Base-by-base conservation (phyloP, 257 asterid species). In the Coffea canephora region DNA sequence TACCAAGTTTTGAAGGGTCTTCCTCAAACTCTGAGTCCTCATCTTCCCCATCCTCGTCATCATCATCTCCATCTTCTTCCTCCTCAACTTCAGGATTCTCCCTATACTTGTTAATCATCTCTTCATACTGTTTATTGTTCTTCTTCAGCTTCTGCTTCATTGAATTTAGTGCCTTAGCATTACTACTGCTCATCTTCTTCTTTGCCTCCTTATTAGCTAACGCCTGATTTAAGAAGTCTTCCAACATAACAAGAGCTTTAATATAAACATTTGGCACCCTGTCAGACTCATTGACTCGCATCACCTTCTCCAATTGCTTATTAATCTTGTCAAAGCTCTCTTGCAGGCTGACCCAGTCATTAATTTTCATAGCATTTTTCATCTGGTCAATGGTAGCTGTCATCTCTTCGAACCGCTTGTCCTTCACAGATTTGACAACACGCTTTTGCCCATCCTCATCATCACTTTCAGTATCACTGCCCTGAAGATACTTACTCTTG, bases 101-200 rank as follows among this genome's bases (percentile, higher is more conserved):
- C 89, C 96, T 87, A 68, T 90, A 90, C 86, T 88, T 89, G 79
- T 82, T 89, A 77, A 96, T 92, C 89, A 84, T 25, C 59, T 96
- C 98, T 87, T 94, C 99, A 52, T 90, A 92, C 78, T 81, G 89
- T 85, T 88, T 92, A 78, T 94, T 94, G 82, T 92, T 96, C 89
- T 94, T 96, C 87, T 96, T 96, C 70, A 96, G 74, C 87, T 92
- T 94, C 88, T 92, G 99, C 75, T 95, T 95, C 99, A 95, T 93
- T 0, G 97, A 85, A 88, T 95, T 93, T 89, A 94, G 80, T 67
- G 96, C 99, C 90, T 93, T 94, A 1, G 99, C 97, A 85, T 96
- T 96, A 78, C 96, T 96, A 55, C 91, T 91, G 77, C 98, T 96
- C 99, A 96, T 96, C 87, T 93, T 96, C 91, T 96, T 96, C 91